Evolutionary conservation across 257 asterid genomes (phyloP), one percentile per base, ranked within the genome.

Genomic region (Petunia secreta): DNA sequence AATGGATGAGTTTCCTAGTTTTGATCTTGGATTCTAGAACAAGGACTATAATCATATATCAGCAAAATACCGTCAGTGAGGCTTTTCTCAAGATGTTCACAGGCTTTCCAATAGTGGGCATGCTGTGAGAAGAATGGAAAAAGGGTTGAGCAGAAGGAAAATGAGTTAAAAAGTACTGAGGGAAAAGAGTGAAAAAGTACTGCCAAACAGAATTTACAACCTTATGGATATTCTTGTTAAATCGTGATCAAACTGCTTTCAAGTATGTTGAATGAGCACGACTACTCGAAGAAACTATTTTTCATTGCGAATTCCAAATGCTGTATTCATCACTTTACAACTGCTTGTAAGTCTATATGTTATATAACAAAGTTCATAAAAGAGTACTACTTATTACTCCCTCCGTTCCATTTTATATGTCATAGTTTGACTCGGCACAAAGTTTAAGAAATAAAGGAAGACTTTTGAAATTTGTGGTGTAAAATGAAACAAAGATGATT

Each of bases 11-110:
- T 78, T 84, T 73, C 97, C 97, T 11, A 89, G 93, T 85, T 94
- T 93, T 79, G 95, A 94, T 87, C 98, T 94, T 84, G 98, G 98
- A 81, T 80, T 92, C 85, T 94, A 90, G 88, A 25, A 74, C 67
- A 66, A 83, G 44, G 44, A 48, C 34, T 71, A 71, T 71, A 46
- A 25, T 50, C 39, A 36, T 65, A 6, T 36, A 52, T 34, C 36
- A 34, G 4, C 6, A 34, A 11, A 50, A 10, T 73, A 50, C 78
- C 16, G 36, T 50, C 13, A 4, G 13, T 5, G 8, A 73, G 78
- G 62, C 62, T 50, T 73, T 10, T 34, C 25, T 10, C 68, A 8
- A 63, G 41, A 62, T 34, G 41, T 62, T 3, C 6, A 6, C 67
- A 34, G 40, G 37, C 8, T 36, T n/a, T 3, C 68, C 44, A 34